Percentiles rank a stretch among this genome's conserved stretches.
Conservation (phyloP, 1,284 basidiomycete genomes). For the Exobasidium rhododendri region DNA sequence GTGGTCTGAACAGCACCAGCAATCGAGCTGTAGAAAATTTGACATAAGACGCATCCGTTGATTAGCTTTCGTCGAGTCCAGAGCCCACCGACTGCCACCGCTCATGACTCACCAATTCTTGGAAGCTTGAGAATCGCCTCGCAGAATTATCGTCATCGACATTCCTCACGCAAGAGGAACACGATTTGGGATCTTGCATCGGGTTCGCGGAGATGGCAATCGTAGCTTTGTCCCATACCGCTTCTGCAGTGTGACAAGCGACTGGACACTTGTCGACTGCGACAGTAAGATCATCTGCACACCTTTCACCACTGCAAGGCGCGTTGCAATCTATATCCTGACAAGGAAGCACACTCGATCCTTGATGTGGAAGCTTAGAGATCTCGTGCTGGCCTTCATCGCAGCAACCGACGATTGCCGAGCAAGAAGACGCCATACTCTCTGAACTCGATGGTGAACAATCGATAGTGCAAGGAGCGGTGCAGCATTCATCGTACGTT, state of each 20-base stretch:
- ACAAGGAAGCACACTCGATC: no score
- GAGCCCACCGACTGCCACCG: no score
- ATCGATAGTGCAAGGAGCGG: neutral
- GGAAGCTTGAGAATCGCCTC: neutral
- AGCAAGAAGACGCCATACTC: neutral
- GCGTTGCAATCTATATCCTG: no score
- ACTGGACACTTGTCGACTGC: no score
- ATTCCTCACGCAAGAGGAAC: neutral
- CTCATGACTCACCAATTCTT: slow-evolving; percentile 12
- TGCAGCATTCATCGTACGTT: neutral
- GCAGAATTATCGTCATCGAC: neutral
- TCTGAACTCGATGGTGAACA: neutral
- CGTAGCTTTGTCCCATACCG: no score
- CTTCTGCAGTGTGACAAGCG: no score
- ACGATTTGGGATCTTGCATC: neutral
- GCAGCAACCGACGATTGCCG: neutral
- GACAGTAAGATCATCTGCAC: no score
- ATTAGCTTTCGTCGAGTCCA: neutral
- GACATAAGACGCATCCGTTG: no score
- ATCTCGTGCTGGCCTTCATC: neutral
- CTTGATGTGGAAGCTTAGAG: neutral
- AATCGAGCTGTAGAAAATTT: neutral
- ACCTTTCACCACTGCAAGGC: no score
- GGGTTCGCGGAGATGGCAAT: no score
- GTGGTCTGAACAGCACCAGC: slow-evolving; percentile 12